A percentile compares a stretch with the other conserved stretches of the same genome.
Evolutionary conservation across 352 stramenopile species (phyloP).

Genomic region (Globisporangium uncinulatum): DNA sequence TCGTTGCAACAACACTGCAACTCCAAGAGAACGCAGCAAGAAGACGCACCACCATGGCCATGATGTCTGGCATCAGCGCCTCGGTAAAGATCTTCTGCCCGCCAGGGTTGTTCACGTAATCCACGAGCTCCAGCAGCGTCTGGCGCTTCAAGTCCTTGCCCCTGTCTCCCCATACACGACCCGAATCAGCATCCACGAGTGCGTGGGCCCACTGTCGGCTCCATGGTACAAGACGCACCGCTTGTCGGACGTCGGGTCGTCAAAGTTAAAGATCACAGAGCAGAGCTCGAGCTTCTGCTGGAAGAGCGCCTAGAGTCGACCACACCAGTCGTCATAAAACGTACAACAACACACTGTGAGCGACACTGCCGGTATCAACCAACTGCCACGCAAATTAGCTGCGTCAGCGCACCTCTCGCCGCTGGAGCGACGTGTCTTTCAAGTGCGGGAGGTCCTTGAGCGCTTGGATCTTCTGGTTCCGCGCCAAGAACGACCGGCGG

Average conservation of each 20-base stretch:
- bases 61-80: slow-evolving; percentile 95
- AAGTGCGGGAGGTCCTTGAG: slow-evolving; percentile 81
- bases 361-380: not conserved
- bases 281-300: slow-evolving; percentile 96
- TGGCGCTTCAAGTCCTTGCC: slow-evolving; percentile 97
- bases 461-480: slow-evolving; percentile 85
- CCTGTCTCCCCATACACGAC: slow-evolving; percentile 17
- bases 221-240: slow-evolving; percentile 29
- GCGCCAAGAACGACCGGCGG: slow-evolving; percentile 73
- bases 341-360: slow-evolving; percentile 19
- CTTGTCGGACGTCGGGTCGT: slow-evolving; percentile 94
- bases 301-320: slow-evolving; percentile 83
- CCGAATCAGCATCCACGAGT: not conserved
- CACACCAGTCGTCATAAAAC: too few species aligned
- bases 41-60: slow-evolving; percentile 81
- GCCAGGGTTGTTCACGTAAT: slow-evolving; percentile 97
- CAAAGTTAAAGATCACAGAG: slow-evolving; percentile 96
- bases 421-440: slow-evolving; percentile 82
- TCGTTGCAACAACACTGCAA: too few species aligned
- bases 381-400: not conserved
- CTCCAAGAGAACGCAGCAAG: too few species aligned
- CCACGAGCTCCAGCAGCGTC: slow-evolving; percentile 98
- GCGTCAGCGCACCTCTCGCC: slow-evolving; percentile 34
- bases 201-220: not conserved
- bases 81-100: slow-evolving; percentile 97